A percentile compares a stretch with the other conserved stretches of the same genome.
These are phyloP conservation scores for Aspergillus egyptiacus DNA, from an alignment of 495 filamentous ascomycete species.

Conservation along the genomic window DNA sequence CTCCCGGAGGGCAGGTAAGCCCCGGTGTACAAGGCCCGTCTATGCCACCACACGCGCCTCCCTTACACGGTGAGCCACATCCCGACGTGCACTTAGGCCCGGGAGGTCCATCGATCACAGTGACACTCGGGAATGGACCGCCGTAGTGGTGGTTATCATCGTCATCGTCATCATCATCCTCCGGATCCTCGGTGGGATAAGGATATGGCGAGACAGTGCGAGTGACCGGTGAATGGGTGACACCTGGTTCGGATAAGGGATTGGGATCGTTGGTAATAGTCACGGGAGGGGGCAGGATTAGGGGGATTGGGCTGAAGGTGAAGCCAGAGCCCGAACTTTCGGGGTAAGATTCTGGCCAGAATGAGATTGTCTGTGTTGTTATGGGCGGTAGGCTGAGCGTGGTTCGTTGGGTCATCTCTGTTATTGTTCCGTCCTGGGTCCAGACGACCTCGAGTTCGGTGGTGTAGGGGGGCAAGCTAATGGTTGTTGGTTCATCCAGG, in stretches of 20 bases:
- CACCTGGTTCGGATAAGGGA: background rate
- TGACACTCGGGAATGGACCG: background rate
- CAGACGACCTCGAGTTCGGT: slow-evolving; percentile 4
- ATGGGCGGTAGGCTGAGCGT: background rate
- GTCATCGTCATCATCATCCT: background rate
- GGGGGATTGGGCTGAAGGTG: background rate
- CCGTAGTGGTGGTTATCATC: background rate
- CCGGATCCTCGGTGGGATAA: background rate
- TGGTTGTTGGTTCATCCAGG: background rate
- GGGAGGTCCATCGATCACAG: background rate
- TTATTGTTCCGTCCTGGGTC: background rate
- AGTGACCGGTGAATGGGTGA: background rate
- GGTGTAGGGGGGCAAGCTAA: background rate
- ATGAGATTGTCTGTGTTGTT: background rate
- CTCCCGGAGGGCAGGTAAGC: background rate
- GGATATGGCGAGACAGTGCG: background rate
- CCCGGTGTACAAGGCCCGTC: background rate
- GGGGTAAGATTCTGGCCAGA: background rate
- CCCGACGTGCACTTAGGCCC: background rate
- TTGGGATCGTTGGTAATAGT: slow-evolving; percentile 3
- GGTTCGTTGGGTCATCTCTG: background rate
- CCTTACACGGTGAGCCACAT: background rate
- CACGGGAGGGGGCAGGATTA: background rate
- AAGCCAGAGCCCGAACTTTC: too few relatives aligned
- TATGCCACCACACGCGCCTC: background rate